These are phyloP conservation scores for Saxispiralis lemnorum DNA, from an alignment of 495 filamentous ascomycete genomes.

Conservation along the genomic window DNA sequence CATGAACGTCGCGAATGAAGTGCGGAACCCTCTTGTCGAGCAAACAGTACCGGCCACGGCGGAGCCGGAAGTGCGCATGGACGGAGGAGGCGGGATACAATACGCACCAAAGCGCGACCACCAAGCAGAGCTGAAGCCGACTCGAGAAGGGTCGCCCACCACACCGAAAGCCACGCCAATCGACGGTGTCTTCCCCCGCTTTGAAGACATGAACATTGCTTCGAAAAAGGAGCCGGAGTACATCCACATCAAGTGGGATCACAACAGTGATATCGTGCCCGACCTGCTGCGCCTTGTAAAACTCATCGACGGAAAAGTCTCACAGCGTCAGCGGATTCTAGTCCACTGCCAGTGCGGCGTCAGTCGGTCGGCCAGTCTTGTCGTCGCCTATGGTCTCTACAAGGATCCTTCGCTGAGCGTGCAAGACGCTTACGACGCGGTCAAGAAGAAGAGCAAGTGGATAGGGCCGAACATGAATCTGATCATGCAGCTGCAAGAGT, in stretches of 20 bases:
- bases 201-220: conserved; percentile 15
- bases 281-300: conserved; percentile 76
- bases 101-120: conserved; percentile 15
- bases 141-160: conserved; percentile 18
- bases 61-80: conserved; percentile 16
- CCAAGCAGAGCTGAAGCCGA: conserved; percentile 13
- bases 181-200: conserved; percentile 1
- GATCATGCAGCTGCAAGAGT: conserved; percentile 93
- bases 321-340: conserved; percentile 68
- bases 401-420: conserved; percentile 74
- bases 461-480: conserved; percentile 97
- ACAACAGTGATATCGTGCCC: conserved; percentile 85
- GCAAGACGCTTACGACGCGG: conserved; percentile 80
- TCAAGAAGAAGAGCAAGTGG: conserved; percentile 81
- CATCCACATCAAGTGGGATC: conserved; percentile 91
- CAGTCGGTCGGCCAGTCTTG: conserved; percentile 86
- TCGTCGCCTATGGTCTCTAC: conserved; percentile 91
- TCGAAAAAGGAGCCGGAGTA: conserved; percentile 54
- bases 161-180: conserved; percentile 25
- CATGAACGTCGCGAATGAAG: conserved; percentile 89
- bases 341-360: conserved; percentile 93
- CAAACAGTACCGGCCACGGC: not conserved
- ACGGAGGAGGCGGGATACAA: conserved; percentile 20
- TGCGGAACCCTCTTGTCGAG: conserved; percentile 60
- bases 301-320: conserved; percentile 60